Conservation (phyloP, 495 filamentous ascomycete genomes). For the Penicillium atrosanguineum region DNA sequence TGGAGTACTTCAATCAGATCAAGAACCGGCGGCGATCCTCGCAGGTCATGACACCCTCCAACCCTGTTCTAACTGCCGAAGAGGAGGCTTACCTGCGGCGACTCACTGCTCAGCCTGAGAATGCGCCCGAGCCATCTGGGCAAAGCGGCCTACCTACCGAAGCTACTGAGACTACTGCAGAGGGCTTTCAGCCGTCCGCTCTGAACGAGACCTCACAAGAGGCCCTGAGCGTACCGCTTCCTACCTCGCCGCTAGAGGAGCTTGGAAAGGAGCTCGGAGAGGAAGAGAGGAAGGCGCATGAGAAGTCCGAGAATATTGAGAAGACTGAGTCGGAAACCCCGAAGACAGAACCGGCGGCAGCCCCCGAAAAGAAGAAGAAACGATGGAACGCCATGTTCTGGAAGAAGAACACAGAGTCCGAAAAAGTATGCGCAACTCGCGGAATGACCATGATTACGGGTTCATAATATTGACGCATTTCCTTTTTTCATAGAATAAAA, state of each 20-base stretch:
- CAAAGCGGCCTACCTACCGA: slow-evolving; percentile 1
- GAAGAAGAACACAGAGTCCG: slow-evolving; percentile 39
- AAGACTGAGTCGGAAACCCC: slow-evolving; percentile 21
- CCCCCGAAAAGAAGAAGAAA: slow-evolving; percentile 37
- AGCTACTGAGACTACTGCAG: not conserved
- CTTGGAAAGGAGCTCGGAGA: slow-evolving; percentile 37
- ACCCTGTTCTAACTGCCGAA: slow-evolving; percentile 51
- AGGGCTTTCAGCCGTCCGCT: slow-evolving; percentile 6
- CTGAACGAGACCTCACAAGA: slow-evolving; percentile 14
- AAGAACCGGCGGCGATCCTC: slow-evolving; percentile 31
- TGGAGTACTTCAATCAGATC: slow-evolving; percentile 44
- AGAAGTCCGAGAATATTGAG: slow-evolving; percentile 15
- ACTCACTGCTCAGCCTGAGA: slow-evolving; percentile 38
- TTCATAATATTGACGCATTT: slow-evolving; percentile 2
- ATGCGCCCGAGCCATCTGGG: slow-evolving; percentile 3
- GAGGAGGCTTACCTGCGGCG: slow-evolving; percentile 56
- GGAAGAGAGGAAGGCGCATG: slow-evolving; percentile 27
- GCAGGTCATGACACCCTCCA: slow-evolving; percentile 30
- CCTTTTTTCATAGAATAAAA: slow-evolving; percentile 6
- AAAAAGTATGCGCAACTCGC: slow-evolving; percentile 30
- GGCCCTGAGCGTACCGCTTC: slow-evolving; percentile 35
- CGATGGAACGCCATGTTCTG: slow-evolving; percentile 45
- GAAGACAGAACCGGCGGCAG: slow-evolving; percentile 2
- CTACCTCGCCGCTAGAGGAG: slow-evolving; percentile 40
- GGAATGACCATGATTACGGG: not conserved